Evolutionary conservation across 345 rosid species (phyloP).

Genomic region (Clausena lansium): DNA sequence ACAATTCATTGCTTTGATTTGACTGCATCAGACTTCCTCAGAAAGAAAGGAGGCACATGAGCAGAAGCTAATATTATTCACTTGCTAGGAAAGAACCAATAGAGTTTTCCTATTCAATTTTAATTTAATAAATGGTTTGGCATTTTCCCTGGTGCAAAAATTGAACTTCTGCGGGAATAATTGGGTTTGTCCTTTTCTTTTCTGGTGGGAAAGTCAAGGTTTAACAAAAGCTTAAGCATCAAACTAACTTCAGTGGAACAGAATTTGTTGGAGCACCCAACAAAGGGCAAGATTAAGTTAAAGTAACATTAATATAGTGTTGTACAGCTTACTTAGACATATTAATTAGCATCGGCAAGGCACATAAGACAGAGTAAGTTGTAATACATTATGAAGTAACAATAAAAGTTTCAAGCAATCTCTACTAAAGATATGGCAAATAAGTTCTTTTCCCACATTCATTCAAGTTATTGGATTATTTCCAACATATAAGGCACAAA

Average conservation of each 20-base stretch:
- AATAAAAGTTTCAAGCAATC: background rate
- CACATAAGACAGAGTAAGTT: conserved; percentile 21
- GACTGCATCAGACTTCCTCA: background rate
- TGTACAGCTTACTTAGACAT: background rate
- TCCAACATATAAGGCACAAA: background rate
- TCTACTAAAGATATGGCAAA: background rate
- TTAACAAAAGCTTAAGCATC: conserved; percentile 31
- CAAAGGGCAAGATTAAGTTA: conserved; percentile 5
- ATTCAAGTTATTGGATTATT: background rate
- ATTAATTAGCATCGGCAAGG: background rate
- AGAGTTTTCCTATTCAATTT: background rate
- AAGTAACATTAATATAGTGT: background rate
- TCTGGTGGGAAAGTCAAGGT: conserved; percentile 32
- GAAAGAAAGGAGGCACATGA: background rate
- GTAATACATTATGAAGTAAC: conserved; percentile 13
- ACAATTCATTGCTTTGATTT: conserved; percentile 9
- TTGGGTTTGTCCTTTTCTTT: conserved; percentile 28
- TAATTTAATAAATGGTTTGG: background rate
- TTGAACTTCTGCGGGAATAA: background rate
- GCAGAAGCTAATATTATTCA: background rate
- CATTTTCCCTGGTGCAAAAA: background rate
- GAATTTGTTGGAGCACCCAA: conserved; percentile 29
- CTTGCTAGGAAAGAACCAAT: background rate
- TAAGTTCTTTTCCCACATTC: background rate
- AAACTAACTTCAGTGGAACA: conserved; percentile 24